Conservation (phyloP, 1,284 basidiomycete genomes). For the Ganoderma sinense region DNA sequence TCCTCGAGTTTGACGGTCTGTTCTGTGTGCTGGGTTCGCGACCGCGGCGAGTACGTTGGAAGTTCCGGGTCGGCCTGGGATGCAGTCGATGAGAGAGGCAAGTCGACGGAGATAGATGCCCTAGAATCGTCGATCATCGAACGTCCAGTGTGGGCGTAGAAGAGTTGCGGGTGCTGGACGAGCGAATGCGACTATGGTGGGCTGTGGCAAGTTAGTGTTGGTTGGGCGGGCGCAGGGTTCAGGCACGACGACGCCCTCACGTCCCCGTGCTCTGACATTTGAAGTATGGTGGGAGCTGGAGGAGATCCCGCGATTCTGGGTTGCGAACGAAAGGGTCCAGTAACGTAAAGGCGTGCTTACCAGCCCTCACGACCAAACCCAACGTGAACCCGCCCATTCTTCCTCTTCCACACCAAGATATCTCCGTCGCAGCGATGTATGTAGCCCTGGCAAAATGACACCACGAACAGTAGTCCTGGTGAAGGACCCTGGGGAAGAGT, state of each 20-base stretch:
- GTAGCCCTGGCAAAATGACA: not conserved
- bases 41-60: conserved; percentile 25
- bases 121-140: not conserved
- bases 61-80: conserved; percentile 14
- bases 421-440: not conserved
- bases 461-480: not conserved
- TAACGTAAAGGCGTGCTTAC: not conserved
- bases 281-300: not conserved
- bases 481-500: not conserved
- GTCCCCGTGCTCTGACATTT: not conserved
- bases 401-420: not conserved
- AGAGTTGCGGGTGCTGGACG: not conserved
- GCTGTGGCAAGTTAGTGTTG: not conserved
- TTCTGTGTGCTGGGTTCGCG: conserved; percentile 29
- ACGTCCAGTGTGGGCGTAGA: not conserved
- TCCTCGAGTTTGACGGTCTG: conserved; percentile 49
- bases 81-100: not conserved
- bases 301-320: not conserved
- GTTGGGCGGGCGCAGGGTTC: not conserved
- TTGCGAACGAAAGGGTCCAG: not conserved
- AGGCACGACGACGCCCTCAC: not conserved
- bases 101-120: not conserved
- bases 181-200: not conserved
- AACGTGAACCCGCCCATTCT: not conserved
- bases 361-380: not conserved